Base-by-base conservation (phyloP, 2,329 filamentous ascomycete species). In the Magnaporthiopsis rhizophila region DNA sequence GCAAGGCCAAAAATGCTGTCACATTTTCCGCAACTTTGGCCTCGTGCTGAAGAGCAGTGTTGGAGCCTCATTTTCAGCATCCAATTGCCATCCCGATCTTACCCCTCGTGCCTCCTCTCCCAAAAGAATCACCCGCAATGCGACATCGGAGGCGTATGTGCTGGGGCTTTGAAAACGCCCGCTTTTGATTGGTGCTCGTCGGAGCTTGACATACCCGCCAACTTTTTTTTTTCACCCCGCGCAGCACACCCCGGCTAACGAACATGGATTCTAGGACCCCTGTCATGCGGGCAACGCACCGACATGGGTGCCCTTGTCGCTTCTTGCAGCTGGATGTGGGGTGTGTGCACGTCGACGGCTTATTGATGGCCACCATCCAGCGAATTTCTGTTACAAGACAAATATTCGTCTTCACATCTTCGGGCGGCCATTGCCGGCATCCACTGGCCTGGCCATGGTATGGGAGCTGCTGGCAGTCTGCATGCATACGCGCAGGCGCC, bases 121-220 rank as follows among this genome's bases (percentile, higher is more conserved):
- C 28, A 38, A n/a, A 26, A 62, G 21, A 28, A 26, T 62, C 30
- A 50, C 60, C 30, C 26, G 21, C 60, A n/a, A 11, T 61, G 65
- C 66, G 66, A 67, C 63, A 67, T 67, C 66, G 66, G 66, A 63
- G 61, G 61, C 9, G 9, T 18, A 45, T 50, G 57, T 60, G 38
- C 45, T 38, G 38, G 24, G 24, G 65, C 66, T 71, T 73, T 69
- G 69, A 71, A 73, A 72, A 68, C 34, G 9, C 13, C 13, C 24
- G 24, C 9, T 34, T 56, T 7, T 71, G 66, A 72, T 72, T 73
- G 71, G 71, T 18, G 18, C 21, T 61, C 32, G 15, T 8, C 21
- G 58, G 36, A 61, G 59, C 15, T 61, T 15, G 21, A 21, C 58
- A 30, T 24, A n/a, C 59, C 24, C 62, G 45, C 58, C 45, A 1